These are phyloP conservation scores for Fusarium sp. DNA, from an alignment of 2,329 filamentous ascomycete species.

Conservation along the genomic window DNA sequence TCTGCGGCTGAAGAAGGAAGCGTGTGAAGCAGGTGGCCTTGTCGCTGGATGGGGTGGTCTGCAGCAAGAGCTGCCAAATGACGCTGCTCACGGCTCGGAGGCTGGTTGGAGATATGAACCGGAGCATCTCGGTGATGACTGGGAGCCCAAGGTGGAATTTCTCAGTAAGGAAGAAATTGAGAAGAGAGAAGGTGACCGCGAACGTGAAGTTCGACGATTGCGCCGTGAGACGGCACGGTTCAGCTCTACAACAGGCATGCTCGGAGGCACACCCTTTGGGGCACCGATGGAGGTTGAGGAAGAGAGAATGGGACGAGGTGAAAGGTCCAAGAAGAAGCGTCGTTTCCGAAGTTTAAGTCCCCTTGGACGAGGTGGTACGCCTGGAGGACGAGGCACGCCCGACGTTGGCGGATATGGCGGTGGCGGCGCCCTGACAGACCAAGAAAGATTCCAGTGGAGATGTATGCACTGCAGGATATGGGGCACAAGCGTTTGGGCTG, in stretches of 20 bases:
- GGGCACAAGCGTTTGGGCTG: slow-evolving; percentile 93
- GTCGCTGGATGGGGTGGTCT: slow-evolving; percentile 75
- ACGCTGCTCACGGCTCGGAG: slow-evolving; percentile 82
- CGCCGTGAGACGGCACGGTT: slow-evolving; percentile 93
- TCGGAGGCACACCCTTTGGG: slow-evolving; percentile 76
- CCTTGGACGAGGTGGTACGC: slow-evolving; percentile 70
- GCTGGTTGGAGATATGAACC: slow-evolving; percentile 97
- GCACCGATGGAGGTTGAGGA: slow-evolving; percentile 69
- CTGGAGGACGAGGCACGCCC: slow-evolving; percentile 80
- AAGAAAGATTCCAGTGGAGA: slow-evolving; percentile 85
- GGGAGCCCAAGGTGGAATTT: slow-evolving; percentile 84
- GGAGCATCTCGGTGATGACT: slow-evolving; percentile 85
- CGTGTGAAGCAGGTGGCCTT: slow-evolving; percentile 89
- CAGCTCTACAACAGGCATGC: slow-evolving; percentile 84
- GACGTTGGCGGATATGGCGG: slow-evolving; percentile 81
- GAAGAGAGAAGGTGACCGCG: slow-evolving; percentile 92
- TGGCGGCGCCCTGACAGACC: slow-evolving; percentile 75
- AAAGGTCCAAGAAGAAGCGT: slow-evolving; percentile 94
- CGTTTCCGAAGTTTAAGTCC: slow-evolving; percentile 91
- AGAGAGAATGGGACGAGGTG: slow-evolving; percentile 89
- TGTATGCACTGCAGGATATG: slow-evolving; percentile 89
- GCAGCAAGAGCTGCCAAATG: slow-evolving; percentile 81
- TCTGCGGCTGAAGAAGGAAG: slow-evolving; percentile 92
- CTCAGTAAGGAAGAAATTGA: slow-evolving; percentile 97
- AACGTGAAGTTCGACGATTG: slow-evolving; percentile 87